phyloP scores from a whole-genome alignment of 345 rosid genomes.

The rapeseed (Brassica napus) region Da-Ae NC_063441.1:15768001-15768500 shows the following conservation, averaged over 20 bases:
- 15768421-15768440: neutral
- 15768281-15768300: constrained; percentile 24
- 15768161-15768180: constrained; percentile 4
- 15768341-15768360: neutral
- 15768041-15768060: neutral
- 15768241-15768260: constrained; percentile 76
- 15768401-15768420: neutral
- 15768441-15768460: constrained; percentile 1
- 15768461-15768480: neutral
- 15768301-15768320: constrained; percentile 41
- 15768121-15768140: constrained; percentile 46
- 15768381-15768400: neutral
- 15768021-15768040: constrained; percentile 19
- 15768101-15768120: constrained; percentile 2
- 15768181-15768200: constrained; percentile 37
- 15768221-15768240: constrained; percentile 59
- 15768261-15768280: too few species aligned
- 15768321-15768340: constrained; percentile 59
- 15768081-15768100: constrained; percentile 1
- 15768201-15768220: constrained; percentile 64
- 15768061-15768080: constrained; percentile 2
- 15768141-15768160: constrained; percentile 47
- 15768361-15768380: neutral
- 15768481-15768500: neutral
- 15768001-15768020: neutral